Base-by-base conservation (phyloP, 1,139 yeast genomes). In the Candida sp. region DNA sequence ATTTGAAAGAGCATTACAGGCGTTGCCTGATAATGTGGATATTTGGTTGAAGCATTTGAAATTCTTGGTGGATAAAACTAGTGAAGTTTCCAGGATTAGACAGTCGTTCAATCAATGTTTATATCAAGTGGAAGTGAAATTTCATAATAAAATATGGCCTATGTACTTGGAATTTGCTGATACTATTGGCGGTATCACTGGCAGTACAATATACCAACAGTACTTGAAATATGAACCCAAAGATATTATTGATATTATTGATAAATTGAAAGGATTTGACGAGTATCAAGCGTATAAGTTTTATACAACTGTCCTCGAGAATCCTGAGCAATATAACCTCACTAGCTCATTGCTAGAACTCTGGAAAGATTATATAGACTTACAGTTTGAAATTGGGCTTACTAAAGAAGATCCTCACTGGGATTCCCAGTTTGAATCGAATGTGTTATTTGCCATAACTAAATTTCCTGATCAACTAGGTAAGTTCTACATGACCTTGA, bases 381-480 rank as follows among this genome's bases (percentile, higher is more conserved):
- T 73, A 22, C 49, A 39, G 5, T n/a, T 33, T 7, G 27, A 21
- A 6, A 33, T 36, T 8, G 22, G 23, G 5, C 33, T 32, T 4
- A 37, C 44, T 11, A 37, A 35, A 1, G 8, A 33, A 5, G 33
- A 36, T 3, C 33, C 34, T 7, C 37, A 23, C 3, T 32, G 38
- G 34, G 38, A 34, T 15, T 12, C 21, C 23, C 33, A 43, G 22
- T 43, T 49, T 41, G 52, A 46, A 27, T 33, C 35, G 5, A 15
- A 44, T 5, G 34, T 52, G 5, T 21, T 27, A 6, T 15, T 38
- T 19, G 51, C 51, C 19, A 43, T 77, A 1, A 40, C 46, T 2
- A 70, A 69, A 44, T 87, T 77, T 53, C 82, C 89, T 0, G 90
- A 84, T 51, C 90, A 85, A 51, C 57, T 66, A 36, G 79, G 83